A percentile compares a stretch with the other conserved stretches of the same genome.
phyloP scores from a whole-genome alignment of 2,329 filamentous ascomycete species.

The Plectosphaerella plurivora region DNA sequence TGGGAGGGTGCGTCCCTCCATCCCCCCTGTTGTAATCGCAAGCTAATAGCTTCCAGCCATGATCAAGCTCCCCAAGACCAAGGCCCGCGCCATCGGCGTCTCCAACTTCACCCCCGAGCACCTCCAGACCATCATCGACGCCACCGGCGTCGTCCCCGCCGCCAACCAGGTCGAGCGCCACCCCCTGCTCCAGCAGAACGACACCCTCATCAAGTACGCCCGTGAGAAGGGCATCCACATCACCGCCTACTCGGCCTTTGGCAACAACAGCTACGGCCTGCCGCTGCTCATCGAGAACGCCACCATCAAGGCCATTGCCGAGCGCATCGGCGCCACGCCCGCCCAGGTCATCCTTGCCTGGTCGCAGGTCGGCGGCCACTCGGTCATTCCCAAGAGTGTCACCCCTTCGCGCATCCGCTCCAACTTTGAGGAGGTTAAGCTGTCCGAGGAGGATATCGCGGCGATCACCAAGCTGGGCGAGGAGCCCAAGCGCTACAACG shows the following conservation, averaged over 20 bases:
- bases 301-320: conserved; percentile 51
- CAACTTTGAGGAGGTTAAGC: conserved; percentile 65
- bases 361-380: conserved; percentile 55
- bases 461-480: conserved; percentile 60
- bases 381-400: conserved; percentile 73
- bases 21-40: not conserved
- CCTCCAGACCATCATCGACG: conserved; percentile 45
- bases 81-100: conserved; percentile 65
- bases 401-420: conserved; percentile 61
- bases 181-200: conserved; percentile 54
- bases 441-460: conserved; percentile 53
- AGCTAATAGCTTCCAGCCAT: conserved; percentile 28
- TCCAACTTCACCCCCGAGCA: conserved; percentile 66
- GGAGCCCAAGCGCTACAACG: conserved; percentile 38
- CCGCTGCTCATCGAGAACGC: conserved; percentile 55
- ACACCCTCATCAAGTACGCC: conserved; percentile 56
- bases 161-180: conserved; percentile 69
- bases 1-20: conserved; percentile 31
- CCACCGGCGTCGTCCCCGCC: conserved; percentile 52
- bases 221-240: conserved; percentile 59
- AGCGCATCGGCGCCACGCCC: conserved; percentile 35
- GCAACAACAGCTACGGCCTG: conserved; percentile 36
- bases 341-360: conserved; percentile 52
- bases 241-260: conserved; percentile 59
- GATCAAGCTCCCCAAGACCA: conserved; percentile 54